Conservation (phyloP, 129 eudicot species). For the Flaveria ramosissima region DNA sequence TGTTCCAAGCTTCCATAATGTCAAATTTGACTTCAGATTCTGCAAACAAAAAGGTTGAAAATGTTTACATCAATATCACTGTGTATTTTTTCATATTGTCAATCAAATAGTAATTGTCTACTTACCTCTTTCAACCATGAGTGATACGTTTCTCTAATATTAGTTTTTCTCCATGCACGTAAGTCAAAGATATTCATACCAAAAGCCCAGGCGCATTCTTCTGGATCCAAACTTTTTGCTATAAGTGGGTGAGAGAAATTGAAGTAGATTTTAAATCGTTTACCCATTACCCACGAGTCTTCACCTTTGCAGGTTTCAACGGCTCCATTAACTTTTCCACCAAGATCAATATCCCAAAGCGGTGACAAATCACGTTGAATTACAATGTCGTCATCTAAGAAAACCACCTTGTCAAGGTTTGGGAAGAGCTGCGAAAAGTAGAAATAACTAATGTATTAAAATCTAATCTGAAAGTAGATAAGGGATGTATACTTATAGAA, state of each 20-base stretch:
- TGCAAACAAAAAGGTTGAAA: slow-evolving; percentile 28
- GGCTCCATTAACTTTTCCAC: slow-evolving; percentile 95
- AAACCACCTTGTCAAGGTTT: slow-evolving; percentile 91
- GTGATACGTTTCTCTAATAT: slow-evolving; percentile 85
- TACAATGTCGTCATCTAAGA: slow-evolving; percentile 92
- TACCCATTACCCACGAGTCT: slow-evolving; percentile 95
- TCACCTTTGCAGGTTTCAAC: slow-evolving; percentile 98
- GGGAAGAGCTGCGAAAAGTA: slow-evolving; percentile 74
- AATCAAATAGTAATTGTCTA: background rate
- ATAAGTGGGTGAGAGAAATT: slow-evolving; percentile 94
- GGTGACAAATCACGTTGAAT: slow-evolving; percentile 88
- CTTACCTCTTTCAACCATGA: slow-evolving; percentile 90
- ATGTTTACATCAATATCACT: background rate
- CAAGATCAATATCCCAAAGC: slow-evolving; percentile 89
- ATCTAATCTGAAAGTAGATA: background rate
- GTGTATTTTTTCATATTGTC: background rate
- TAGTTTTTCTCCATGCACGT: slow-evolving; percentile 80
- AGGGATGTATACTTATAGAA: background rate
- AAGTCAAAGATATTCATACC: slow-evolving; percentile 97
- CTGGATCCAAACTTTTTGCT: slow-evolving; percentile 75
- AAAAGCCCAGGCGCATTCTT: slow-evolving; percentile 99
- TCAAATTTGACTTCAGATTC: slow-evolving; percentile 87
- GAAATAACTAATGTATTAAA: slow-evolving; percentile 13
- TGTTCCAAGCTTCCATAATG: slow-evolving; percentile 97
- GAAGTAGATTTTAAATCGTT: slow-evolving; percentile 83